Evolutionary conservation across 495 filamentous ascomycete genomes (phyloP).

Genomic region (Xylaria longipes): DNA sequence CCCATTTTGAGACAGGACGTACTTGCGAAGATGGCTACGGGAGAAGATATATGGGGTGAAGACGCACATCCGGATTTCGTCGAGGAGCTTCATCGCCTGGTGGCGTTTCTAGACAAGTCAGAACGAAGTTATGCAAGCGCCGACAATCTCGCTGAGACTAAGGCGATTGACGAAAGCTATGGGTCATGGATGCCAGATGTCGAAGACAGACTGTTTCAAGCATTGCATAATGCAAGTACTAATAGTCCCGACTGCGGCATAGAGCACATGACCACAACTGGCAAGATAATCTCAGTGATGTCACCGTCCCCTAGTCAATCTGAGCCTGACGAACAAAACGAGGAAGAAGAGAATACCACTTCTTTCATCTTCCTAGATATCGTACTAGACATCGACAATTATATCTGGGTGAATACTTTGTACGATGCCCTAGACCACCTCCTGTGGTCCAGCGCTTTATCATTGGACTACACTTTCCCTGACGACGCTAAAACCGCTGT

Average conservation of each 20-base stretch:
- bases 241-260: conserved; percentile 33
- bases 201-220: conserved; percentile 38
- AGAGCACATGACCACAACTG: conserved; percentile 39
- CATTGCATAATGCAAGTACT: conserved; percentile 31
- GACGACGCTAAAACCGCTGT: conserved; percentile 56
- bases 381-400: conserved; percentile 33
- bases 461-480: conserved; percentile 40
- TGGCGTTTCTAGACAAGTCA: conserved; percentile 84
- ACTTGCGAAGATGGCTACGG: conserved; percentile 56
- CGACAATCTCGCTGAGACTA: conserved; percentile 52
- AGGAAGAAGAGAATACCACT: conserved; percentile 41
- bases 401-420: conserved; percentile 54
- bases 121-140: conserved; percentile 81
- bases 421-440: conserved; percentile 76
- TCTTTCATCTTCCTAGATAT: conserved; percentile 50
- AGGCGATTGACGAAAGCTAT: conserved; percentile 33
- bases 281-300: conserved; percentile 30
- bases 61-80: conserved; percentile 48
- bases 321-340: conserved; percentile 33
- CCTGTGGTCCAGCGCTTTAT: conserved; percentile 60
- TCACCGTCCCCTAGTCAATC: conserved; percentile 22
- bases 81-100: conserved; percentile 74
- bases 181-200: conserved; percentile 34
- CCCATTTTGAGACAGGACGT: conserved; percentile 64
- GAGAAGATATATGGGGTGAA: conserved; percentile 53